Base-by-base conservation (phyloP, 768 basidiomycete species). In the Boletus subcaerulescens region DNA sequence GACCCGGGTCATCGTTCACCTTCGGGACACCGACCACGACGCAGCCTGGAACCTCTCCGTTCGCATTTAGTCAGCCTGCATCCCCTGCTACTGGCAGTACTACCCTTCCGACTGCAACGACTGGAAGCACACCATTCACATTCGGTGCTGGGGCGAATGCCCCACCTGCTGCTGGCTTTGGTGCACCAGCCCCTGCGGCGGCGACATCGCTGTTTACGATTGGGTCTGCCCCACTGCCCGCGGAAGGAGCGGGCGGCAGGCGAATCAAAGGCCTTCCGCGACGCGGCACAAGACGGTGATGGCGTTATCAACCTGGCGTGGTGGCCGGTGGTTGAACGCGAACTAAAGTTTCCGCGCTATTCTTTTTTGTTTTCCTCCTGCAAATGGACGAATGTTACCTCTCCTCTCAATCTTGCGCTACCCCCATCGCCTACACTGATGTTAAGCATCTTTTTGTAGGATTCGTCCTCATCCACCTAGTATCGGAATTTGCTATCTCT, bases 261-360 rank as follows among this genome's bases (percentile, higher is more conserved):
- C 74, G 74, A 46, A 77, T 84, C 44, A 83, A 82, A 70, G 82
- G 80, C 52, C 73, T 85, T 45, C 84, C 84, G 43, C 80, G 71
- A 45, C 77, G 69, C 3, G 71, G 70, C 38, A 61, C 18, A 44
- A 68, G 69, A 55, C 66, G 69, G 40, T 62, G 44, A 67, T 31
- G 42, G 18, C 50, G 60, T 44, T 39, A 36, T 47, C 36, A 53
- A 48, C 24, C 18, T 39, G 53, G 52, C 33, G 47, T 39, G 58
- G 58, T 54, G 58, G 53, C 41, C n/a, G 29, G 52, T 57, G 56
- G 56, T 55, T 41, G 51, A 52, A 62, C 36, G 17, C 43, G 22
- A 53, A 47, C 50, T 38, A 15, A 61, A 32, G 42, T 52, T 38
- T 49, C 57, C 22, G 39, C 39, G 36, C 35, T 49, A 29, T 36